These are phyloP conservation scores for Tilletiaria anomala DNA, from an alignment of 1,284 basidiomycete genomes.

Conservation along the genomic window DNA sequence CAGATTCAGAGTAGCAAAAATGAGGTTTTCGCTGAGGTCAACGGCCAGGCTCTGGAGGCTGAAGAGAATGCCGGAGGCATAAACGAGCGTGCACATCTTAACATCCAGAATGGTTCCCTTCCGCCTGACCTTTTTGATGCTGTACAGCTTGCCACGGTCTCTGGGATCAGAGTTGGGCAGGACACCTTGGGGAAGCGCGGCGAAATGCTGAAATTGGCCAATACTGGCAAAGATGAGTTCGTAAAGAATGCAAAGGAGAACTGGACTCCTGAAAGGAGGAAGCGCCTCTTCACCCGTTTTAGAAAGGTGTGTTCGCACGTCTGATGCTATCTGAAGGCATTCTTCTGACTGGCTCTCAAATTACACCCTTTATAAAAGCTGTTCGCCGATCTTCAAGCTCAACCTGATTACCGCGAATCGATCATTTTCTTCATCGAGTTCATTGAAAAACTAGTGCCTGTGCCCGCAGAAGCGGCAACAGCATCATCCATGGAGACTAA, in stretches of 20 bases:
- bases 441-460: too few species aligned
- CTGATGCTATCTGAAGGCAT: neutral
- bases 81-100: slow-evolving; percentile 1
- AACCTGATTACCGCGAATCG: slow-evolving; percentile 5
- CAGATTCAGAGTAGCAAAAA: too few species aligned
- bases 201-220: neutral
- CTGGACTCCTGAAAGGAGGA: slow-evolving; percentile 3
- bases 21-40: too few species aligned
- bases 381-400: slow-evolving; percentile 4
- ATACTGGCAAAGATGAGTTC: neutral
- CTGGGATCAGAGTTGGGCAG: neutral
- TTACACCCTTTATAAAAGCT: slow-evolving; percentile 1
- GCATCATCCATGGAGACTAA: neutral
- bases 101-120: neutral
- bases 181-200: neutral
- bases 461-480: too few species aligned
- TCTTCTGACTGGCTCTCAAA: too few species aligned
- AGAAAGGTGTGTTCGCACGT: slow-evolving; percentile 2
- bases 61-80: too few species aligned
- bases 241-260: slow-evolving; percentile 1
- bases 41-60: too few species aligned
- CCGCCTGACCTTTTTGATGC: slow-evolving; percentile 6
- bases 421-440: slow-evolving; percentile 6
- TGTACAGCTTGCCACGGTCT: slow-evolving; percentile 6
- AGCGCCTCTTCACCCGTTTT: slow-evolving; percentile 1